Evolutionary conservation across 805 yeast species (phyloP), one percentile per base, ranked within the genome.

Genomic region (Nakazawaea siamensis): DNA sequence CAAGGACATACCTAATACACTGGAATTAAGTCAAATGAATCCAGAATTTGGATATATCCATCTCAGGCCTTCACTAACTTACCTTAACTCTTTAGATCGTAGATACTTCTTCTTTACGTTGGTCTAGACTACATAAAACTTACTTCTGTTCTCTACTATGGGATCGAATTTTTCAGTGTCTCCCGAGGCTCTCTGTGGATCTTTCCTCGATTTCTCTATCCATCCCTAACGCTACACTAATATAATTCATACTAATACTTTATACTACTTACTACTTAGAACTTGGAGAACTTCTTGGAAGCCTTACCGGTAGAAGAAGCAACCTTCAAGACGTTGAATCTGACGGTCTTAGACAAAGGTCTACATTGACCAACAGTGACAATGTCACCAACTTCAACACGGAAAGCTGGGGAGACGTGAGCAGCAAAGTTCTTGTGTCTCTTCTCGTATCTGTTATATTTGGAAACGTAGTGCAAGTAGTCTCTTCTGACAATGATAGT

Each of bases 301-400:
- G 86, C 65, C 72, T 82, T 81, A 67, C 88, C 84, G 58, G 76
- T 72, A 66, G 92, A 79, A 62, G 87, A 73, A 62, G 88, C 73
- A 62, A 92, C 95, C 74, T 88, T 87, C 64, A 92, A 76, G 62
- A 92, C 99, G 80, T 92, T 92, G 85, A 92, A 92, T 84, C 98
- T 90, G 61, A 92, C 97, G 58, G 99, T 92, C 76, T 92, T 92
- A 62, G 98, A 92, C 68, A 92, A 73, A 62, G 99, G 99, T 81
- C 98, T 90, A 83, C 98, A 92, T 78, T 92, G 98, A 68, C 99
- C 99, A 70, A 92, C 97, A 58, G 95, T 88, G 61, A 92, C 98
- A 53, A 82, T 75, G 66, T 92, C 99, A 80, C 98, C 99, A 68
- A 88, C 97, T 68, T 73, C 73, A 58, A 90, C 96, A 76, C 99